Conservation (phyloP, 2,329 filamentous ascomycete genomes). For the Ceratocystis cubensis region DNA sequence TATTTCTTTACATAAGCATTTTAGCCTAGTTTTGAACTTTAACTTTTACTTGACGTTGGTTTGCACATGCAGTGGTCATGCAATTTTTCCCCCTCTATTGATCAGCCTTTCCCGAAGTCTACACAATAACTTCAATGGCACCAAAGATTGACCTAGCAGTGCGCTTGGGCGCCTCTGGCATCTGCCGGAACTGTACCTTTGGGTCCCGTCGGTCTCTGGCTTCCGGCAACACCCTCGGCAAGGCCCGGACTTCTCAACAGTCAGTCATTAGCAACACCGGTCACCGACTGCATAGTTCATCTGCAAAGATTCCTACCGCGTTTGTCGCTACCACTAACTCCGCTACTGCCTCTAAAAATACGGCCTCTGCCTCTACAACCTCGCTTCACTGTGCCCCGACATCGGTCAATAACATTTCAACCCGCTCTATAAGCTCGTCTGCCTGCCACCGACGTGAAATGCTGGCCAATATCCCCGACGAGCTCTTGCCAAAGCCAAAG, state of each 20-base stretch:
- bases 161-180: constrained; percentile 21
- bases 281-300: constrained; percentile 15
- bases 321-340: neutral
- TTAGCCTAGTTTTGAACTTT: constrained; percentile 7
- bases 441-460: constrained; percentile 13
- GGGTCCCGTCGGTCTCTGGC: neutral
- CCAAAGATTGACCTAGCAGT: constrained; percentile 21
- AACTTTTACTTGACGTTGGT: neutral
- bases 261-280: neutral
- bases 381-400: neutral
- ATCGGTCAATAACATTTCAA: neutral
- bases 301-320: neutral
- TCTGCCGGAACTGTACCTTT: constrained; percentile 17
- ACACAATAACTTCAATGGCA: constrained; percentile 17
- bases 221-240: neutral
- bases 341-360: neutral
- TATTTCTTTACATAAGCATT: constrained; percentile 12
- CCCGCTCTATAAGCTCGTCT: constrained; percentile 15
- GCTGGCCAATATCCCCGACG: constrained; percentile 22
- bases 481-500: constrained; percentile 25
- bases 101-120: neutral
- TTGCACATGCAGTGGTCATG: neutral
- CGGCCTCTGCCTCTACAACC: neutral
- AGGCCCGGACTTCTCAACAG: neutral
- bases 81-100: neutral